phyloP scores from a whole-genome alignment of 2,329 filamentous ascomycete species.

The Aspergillus calidoustus region DNA sequence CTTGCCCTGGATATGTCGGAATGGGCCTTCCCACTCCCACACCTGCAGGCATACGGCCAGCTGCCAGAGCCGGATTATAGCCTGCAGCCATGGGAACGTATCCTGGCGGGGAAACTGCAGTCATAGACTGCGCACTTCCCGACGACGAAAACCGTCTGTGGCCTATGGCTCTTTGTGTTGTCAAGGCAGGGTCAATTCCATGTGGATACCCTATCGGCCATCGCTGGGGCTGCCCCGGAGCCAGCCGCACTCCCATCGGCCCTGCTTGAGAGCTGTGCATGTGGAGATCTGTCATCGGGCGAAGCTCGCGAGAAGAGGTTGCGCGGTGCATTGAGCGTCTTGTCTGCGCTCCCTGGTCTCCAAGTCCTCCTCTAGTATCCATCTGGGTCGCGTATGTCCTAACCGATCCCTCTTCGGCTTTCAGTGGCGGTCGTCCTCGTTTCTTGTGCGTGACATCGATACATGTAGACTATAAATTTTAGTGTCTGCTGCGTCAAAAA shows the following conservation, averaged over 20 bases:
- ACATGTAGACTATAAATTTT: slow-evolving; percentile 41
- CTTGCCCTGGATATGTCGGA: slow-evolving; percentile 34
- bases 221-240: slow-evolving; percentile 34
- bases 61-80: slow-evolving; percentile 33
- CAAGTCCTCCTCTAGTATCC: slow-evolving; percentile 31
- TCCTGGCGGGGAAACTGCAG: slow-evolving; percentile 30
- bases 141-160: slow-evolving; percentile 42
- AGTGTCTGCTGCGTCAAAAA: background rate
- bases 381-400: slow-evolving; percentile 36
- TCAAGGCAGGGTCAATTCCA: slow-evolving; percentile 33
- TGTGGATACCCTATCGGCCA: slow-evolving; percentile 39
- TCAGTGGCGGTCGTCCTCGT: slow-evolving; percentile 49
- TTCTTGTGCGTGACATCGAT: slow-evolving; percentile 55
- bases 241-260: slow-evolving; percentile 25
- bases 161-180: slow-evolving; percentile 30
- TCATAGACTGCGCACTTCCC: slow-evolving; percentile 32
- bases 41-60: slow-evolving; percentile 25
- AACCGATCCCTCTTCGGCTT: slow-evolving; percentile 46
- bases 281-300: slow-evolving; percentile 45
- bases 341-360: slow-evolving; percentile 31
- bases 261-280: slow-evolving; percentile 27
- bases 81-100: slow-evolving; percentile 32
- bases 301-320: slow-evolving; percentile 44
- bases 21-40: slow-evolving; percentile 34
- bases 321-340: slow-evolving; percentile 38